phyloP scores from a whole-genome alignment of 163 green algal species.

The Scenedesmus sp. region DNA sequence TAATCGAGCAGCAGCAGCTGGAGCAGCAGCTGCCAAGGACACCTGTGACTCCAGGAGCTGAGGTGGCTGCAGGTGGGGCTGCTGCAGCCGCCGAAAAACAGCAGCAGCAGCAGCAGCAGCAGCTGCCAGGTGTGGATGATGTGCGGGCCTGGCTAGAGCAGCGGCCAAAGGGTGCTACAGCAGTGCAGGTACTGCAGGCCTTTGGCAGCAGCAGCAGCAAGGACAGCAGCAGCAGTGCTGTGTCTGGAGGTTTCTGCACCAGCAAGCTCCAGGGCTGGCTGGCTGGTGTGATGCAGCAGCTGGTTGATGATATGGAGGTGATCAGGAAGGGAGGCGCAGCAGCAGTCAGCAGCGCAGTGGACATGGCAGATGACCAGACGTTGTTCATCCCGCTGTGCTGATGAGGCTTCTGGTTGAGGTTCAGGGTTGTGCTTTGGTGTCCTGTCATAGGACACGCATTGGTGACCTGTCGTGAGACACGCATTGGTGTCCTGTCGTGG shows the following conservation, averaged over 20 bases:
- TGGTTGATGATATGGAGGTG: constrained; percentile 43
- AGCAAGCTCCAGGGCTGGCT: background rate
- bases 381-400: constrained; percentile 40
- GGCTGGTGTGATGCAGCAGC: constrained; percentile 4
- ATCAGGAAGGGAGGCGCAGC: constrained; percentile 40
- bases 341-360: constrained; percentile 16
- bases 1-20: background rate
- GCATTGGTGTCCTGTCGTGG: background rate
- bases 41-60: constrained; percentile 18
- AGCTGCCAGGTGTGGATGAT: background rate
- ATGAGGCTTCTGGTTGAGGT: background rate
- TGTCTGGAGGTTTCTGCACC: background rate
- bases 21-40: constrained; percentile 7
- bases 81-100: background rate
- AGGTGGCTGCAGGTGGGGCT: background rate
- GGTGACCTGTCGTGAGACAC: background rate
- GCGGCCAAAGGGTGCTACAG: constrained; percentile 15
- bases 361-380: constrained; percentile 23
- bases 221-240: background rate
- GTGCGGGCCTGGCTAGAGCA: constrained; percentile 1
- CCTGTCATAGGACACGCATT: background rate
- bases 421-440: background rate
- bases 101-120: constrained; percentile 27
- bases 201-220: constrained; percentile 14
- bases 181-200: constrained; percentile 32